A percentile compares a stretch with the other conserved stretches of the same genome.
phyloP scores from a whole-genome alignment of 2,329 filamentous ascomycete genomes.

The Diaporthe destruens region DNA sequence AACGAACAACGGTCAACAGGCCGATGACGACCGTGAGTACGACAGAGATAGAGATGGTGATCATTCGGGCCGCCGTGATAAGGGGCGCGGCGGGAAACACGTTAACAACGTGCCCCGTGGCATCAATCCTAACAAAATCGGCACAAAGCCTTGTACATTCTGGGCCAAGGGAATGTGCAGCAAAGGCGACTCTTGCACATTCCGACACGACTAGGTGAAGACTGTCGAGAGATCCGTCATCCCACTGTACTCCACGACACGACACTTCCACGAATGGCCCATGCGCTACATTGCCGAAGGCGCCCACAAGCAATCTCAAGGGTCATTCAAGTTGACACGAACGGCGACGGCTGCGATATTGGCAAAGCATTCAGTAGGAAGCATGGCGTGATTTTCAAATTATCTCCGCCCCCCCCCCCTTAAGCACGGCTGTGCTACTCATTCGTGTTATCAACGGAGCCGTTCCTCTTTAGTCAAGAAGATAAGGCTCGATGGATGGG shows the following conservation, averaged over 20 bases:
- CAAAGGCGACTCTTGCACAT: slow-evolving; percentile 80
- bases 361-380: neutral
- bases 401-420: neutral
- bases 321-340: neutral
- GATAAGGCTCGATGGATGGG: neutral
- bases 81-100: slow-evolving; percentile 50
- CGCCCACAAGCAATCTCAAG: neutral
- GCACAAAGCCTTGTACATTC: slow-evolving; percentile 78
- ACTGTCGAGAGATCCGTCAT: neutral
- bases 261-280: neutral
- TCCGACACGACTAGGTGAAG: slow-evolving; percentile 70
- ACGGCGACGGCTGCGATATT: neutral
- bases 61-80: slow-evolving; percentile 48
- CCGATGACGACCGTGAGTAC: slow-evolving; percentile 46
- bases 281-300: too few relatives aligned
- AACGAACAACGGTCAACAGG: slow-evolving; percentile 42
- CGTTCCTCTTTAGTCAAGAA: neutral
- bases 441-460: neutral
- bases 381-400: neutral
- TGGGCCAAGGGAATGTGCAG: slow-evolving; percentile 79
- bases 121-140: slow-evolving; percentile 69
- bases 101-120: slow-evolving; percentile 50
- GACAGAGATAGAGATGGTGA: slow-evolving; percentile 49
- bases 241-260: neutral
- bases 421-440: slow-evolving; percentile 13